Conservation (phyloP, 805 yeast genomes). For the Yarrowia porcina region DNA sequence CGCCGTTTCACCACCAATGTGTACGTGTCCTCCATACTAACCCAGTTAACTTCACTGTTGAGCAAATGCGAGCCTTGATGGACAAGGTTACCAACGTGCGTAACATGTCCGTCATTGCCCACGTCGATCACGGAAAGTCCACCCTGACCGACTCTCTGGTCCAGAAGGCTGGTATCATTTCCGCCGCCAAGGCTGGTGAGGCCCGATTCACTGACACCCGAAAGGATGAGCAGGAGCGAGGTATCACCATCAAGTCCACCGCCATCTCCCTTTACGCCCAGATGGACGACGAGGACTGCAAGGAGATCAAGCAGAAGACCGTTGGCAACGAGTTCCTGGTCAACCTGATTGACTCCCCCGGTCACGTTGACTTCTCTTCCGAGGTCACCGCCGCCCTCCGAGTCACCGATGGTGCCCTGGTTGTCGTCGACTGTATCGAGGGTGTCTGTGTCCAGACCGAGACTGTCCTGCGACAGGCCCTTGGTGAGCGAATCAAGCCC, state of each 20-base stretch:
- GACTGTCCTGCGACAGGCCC: slow-evolving; percentile 98
- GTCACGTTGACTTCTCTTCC: slow-evolving; percentile 99
- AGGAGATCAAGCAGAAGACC: slow-evolving; percentile 86
- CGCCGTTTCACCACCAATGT: too few species aligned
- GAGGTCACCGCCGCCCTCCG: slow-evolving; percentile 99
- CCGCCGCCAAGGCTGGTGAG: slow-evolving; percentile 99
- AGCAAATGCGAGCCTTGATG: slow-evolving; percentile 97
- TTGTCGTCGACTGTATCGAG: slow-evolving; percentile 98
- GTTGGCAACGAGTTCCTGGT: slow-evolving; percentile 92
- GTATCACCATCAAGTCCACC: slow-evolving; percentile 98
- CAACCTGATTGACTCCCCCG: slow-evolving; percentile 99
- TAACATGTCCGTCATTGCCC: slow-evolving; percentile 99
- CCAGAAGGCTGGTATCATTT: slow-evolving; percentile 98
- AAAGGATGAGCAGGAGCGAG: slow-evolving; percentile 99
- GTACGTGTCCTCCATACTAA: not conserved
- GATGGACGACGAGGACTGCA: slow-evolving; percentile 78
- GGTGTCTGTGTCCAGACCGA: slow-evolving; percentile 99
- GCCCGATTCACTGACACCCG: slow-evolving; percentile 99
- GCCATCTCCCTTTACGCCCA: slow-evolving; percentile 95
- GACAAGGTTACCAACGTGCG: slow-evolving; percentile 99
- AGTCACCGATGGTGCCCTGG: slow-evolving; percentile 99
- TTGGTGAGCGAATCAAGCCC: slow-evolving; percentile 99
- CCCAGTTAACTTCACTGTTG: slow-evolving; percentile 35
- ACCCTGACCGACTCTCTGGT: slow-evolving; percentile 98
- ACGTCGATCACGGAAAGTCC: slow-evolving; percentile 99